Evolutionary conservation across 768 basidiomycete genomes (phyloP).

Genomic region (Lentinula lateritia): DNA sequence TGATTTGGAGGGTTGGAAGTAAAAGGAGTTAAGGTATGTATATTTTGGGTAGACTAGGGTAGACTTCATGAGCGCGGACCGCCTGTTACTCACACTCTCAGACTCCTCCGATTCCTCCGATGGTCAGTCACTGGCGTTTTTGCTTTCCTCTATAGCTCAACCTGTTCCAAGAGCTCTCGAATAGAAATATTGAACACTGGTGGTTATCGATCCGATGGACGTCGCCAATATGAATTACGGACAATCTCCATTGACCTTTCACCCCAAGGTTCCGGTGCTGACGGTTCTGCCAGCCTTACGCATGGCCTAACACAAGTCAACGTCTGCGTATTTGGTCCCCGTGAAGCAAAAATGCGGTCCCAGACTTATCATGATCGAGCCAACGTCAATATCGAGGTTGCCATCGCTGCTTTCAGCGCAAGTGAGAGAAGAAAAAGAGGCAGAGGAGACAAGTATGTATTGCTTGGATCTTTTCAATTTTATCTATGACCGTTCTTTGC

Average conservation of each 20-base stretch:
- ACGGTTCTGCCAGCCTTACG: slow-evolving; percentile 78
- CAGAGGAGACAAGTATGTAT: slow-evolving; percentile 81
- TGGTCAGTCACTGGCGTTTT: neutral
- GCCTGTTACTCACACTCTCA: neutral
- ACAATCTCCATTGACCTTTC: slow-evolving; percentile 75
- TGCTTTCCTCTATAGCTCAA: neutral
- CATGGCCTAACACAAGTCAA: slow-evolving; percentile 91
- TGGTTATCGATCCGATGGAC: slow-evolving; percentile 86
- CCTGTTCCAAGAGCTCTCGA: slow-evolving; percentile 33
- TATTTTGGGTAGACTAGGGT: neutral
- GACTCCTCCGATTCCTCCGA: neutral
- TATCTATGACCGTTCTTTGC: neutral
- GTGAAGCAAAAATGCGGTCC: slow-evolving; percentile 79
- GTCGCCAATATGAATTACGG: slow-evolving; percentile 89
- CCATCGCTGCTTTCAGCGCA: slow-evolving; percentile 82
- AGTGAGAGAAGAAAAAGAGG: slow-evolving; percentile 72
- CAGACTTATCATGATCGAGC: slow-evolving; percentile 85
- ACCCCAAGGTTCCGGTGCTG: slow-evolving; percentile 61
- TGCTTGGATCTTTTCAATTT: neutral
- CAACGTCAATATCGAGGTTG: slow-evolving; percentile 84
- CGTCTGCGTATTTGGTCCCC: slow-evolving; percentile 86
- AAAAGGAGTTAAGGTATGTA: neutral
- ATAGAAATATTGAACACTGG: slow-evolving; percentile 81
- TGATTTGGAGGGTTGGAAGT: neutral
- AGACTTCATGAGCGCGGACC: too few relatives aligned